A percentile compares a stretch with the other conserved stretches of the same genome.
Evolutionary conservation across 139 green algal genomes (phyloP).

Genomic region (Astrephomene gubernaculifera): DNA sequence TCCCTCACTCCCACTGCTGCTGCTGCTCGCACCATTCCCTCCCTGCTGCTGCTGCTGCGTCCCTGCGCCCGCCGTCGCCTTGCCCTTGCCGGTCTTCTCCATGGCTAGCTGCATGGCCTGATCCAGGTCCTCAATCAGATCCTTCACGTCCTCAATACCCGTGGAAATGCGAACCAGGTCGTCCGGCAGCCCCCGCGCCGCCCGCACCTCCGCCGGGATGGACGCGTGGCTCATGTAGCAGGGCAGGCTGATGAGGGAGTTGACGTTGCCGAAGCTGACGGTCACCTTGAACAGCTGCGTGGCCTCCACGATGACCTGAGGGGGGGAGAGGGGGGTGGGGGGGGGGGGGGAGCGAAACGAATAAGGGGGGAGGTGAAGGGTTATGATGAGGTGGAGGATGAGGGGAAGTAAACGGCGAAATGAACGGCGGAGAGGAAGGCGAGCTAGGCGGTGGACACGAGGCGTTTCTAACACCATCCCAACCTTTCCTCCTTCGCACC

Average conservation of each 20-base stretch:
- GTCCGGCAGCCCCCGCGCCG: constrained; percentile 91
- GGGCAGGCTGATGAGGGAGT: constrained; percentile 91
- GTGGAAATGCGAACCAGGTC: constrained; percentile 95
- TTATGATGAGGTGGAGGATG: too few species aligned
- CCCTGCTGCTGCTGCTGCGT: neutral
- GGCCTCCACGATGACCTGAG: constrained; percentile 80
- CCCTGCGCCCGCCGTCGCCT: neutral
- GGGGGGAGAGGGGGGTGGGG: neutral
- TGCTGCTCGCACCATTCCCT: neutral
- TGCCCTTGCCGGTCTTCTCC: constrained; percentile 25
- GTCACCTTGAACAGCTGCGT: constrained; percentile 93
- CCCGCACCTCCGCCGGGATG: constrained; percentile 88
- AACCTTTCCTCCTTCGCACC: neutral
- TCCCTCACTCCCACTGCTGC: neutral
- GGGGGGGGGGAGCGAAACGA: neutral
- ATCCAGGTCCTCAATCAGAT: constrained; percentile 84
- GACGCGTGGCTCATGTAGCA: constrained; percentile 99
- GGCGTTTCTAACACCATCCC: neutral
- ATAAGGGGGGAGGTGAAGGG: neutral
- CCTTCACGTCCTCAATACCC: constrained; percentile 90
- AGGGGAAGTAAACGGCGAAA: neutral
- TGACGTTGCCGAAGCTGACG: constrained; percentile 94
- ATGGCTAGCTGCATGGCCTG: constrained; percentile 68
- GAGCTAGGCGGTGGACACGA: neutral
- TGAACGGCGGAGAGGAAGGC: neutral